Percentiles rank a stretch among this genome's conserved stretches.
Evolutionary conservation across 1,284 basidiomycete species (phyloP).

Genomic region (Tylopilus sp.): DNA sequence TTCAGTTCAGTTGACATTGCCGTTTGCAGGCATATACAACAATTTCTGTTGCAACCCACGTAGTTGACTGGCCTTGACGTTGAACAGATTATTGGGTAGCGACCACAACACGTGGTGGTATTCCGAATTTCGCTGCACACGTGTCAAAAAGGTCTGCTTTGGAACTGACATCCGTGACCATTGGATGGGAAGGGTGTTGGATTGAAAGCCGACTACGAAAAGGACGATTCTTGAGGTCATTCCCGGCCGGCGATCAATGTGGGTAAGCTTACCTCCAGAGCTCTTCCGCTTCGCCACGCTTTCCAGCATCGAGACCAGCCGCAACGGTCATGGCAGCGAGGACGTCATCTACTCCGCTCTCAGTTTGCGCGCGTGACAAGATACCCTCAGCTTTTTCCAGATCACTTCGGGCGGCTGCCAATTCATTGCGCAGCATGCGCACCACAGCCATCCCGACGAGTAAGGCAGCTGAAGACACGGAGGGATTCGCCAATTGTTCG

Average conservation of each 20-base stretch:
- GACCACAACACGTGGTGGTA: slow-evolving; percentile 49
- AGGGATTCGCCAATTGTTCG: slow-evolving; percentile 86
- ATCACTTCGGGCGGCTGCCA: slow-evolving; percentile 81
- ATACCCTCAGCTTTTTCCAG: slow-evolving; percentile 69
- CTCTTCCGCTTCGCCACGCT: slow-evolving; percentile 60
- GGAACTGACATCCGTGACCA: slow-evolving; percentile 58
- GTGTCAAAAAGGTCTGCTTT: slow-evolving; percentile 73
- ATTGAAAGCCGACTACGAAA: slow-evolving; percentile 49
- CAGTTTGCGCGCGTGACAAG: slow-evolving; percentile 25
- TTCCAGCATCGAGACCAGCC: slow-evolving; percentile 54
- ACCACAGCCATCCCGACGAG: slow-evolving; percentile 82
- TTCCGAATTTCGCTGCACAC: slow-evolving; percentile 59
- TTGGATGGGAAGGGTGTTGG: slow-evolving; percentile 63
- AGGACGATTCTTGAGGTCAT: not conserved
- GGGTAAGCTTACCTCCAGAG: slow-evolving; percentile 54
- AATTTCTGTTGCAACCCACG: slow-evolving; percentile 1
- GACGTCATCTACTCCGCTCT: slow-evolving; percentile 47
- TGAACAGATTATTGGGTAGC: slow-evolving; percentile 10
- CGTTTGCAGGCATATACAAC: not conserved
- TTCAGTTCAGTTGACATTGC: not conserved
- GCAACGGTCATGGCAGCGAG: slow-evolving; percentile 69
- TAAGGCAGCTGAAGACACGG: slow-evolving; percentile 68
- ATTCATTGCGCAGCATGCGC: slow-evolving; percentile 77
- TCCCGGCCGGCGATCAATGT: not conserved
- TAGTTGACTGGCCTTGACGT: not conserved